Conservation (phyloP, 768 basidiomycete genomes). For the Obba rivulosa region DNA sequence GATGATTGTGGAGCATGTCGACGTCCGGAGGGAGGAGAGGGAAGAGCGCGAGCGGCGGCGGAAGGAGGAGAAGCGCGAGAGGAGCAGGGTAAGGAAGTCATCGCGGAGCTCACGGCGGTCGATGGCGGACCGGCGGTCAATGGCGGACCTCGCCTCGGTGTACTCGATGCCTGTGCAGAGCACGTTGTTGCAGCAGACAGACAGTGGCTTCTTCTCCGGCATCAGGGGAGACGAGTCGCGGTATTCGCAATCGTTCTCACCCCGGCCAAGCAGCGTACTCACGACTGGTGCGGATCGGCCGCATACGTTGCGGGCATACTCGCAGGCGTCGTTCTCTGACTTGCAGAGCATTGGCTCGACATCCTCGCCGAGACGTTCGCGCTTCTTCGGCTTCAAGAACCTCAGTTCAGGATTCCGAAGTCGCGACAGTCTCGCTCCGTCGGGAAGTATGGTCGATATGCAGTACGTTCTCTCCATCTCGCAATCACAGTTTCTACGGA, state of each 20-base stretch:
- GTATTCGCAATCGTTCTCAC: slow-evolving; percentile 40
- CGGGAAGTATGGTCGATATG: slow-evolving; percentile 91
- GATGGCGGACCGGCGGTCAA: slow-evolving; percentile 37
- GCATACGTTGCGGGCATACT: slow-evolving; percentile 57
- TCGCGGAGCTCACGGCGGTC: slow-evolving; percentile 37
- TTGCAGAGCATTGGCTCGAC: slow-evolving; percentile 65
- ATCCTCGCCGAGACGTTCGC: slow-evolving; percentile 58
- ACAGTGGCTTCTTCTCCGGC: slow-evolving; percentile 48
- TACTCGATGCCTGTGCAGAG: slow-evolving; percentile 58
- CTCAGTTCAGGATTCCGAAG: slow-evolving; percentile 69
- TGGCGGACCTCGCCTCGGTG: slow-evolving; percentile 66
- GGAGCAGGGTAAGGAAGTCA: slow-evolving; percentile 58
- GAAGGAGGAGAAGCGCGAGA: slow-evolving; percentile 59
- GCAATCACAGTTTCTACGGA: slow-evolving; percentile 3
- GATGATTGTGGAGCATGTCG: slow-evolving; percentile 84
- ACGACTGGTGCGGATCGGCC: slow-evolving; percentile 39
- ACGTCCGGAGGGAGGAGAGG: slow-evolving; percentile 73
- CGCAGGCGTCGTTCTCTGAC: slow-evolving; percentile 78
- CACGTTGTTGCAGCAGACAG: slow-evolving; percentile 36
- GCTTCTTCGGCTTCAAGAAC: slow-evolving; percentile 77
- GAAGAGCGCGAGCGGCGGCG: slow-evolving; percentile 68
- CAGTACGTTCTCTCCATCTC: slow-evolving; percentile 53
- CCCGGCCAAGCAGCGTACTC: slow-evolving; percentile 37
- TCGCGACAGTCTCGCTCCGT: slow-evolving; percentile 77
- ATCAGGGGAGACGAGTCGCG: slow-evolving; percentile 50